Conservation (phyloP, 2,329 filamentous ascomycete species). For the Huntiella omanensis region DNA sequence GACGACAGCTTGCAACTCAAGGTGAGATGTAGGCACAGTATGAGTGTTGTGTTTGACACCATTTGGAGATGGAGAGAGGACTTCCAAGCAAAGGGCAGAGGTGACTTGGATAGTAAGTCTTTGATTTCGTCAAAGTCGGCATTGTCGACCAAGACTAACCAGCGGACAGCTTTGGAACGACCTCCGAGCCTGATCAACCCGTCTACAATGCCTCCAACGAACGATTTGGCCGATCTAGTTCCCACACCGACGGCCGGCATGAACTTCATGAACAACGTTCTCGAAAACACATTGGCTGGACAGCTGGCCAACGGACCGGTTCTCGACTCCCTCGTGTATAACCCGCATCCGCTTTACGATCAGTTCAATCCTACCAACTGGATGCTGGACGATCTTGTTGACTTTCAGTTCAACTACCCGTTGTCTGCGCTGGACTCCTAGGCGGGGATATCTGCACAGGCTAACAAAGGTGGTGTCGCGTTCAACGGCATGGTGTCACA, state of each 20-base stretch:
- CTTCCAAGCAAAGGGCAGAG: constrained; percentile 51
- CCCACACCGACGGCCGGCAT: constrained; percentile 25
- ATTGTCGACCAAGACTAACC: constrained; percentile 33
- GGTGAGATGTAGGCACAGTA: constrained; percentile 67
- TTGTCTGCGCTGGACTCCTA: constrained; percentile 29
- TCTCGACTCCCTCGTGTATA: constrained; percentile 31
- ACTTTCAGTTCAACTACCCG: constrained; percentile 51
- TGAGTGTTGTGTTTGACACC: constrained; percentile 70
- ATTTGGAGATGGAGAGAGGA: constrained; percentile 76
- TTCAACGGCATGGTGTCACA: too few relatives aligned
- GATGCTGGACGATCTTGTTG: constrained; percentile 74
- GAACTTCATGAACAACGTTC: constrained; percentile 29
- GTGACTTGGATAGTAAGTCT: constrained; percentile 48
- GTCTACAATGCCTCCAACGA: constrained; percentile 36
- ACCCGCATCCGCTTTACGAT: constrained; percentile 56
- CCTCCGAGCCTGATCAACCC: neutral
- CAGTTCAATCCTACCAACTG: constrained; percentile 87
- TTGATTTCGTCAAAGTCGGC: neutral
- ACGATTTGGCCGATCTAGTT: constrained; percentile 45
- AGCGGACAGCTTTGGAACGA: constrained; percentile 62
- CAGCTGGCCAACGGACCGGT: constrained; percentile 23
- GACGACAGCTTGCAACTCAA: constrained; percentile 62
- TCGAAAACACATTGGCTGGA: constrained; percentile 32
- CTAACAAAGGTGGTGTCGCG: too few relatives aligned
- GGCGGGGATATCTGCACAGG: neutral